Conservation (phyloP, 768 basidiomycete genomes). For the Ramaria sp. region DNA sequence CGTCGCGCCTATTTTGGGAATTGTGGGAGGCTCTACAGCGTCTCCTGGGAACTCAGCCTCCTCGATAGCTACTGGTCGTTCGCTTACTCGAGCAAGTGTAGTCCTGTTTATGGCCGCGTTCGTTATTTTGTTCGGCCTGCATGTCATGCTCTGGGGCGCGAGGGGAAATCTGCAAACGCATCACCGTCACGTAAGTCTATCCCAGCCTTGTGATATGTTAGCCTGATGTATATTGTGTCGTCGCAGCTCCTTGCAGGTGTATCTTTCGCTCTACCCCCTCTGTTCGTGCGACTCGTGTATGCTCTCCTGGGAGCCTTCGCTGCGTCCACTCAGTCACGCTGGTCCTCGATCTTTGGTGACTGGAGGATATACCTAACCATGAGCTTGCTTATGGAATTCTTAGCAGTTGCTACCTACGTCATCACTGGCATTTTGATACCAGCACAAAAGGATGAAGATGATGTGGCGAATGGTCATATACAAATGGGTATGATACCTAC, state of each 20-base stretch:
- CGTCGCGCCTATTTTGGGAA: constrained; percentile 21
- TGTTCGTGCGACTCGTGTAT: constrained; percentile 51
- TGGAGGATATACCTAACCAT: constrained; percentile 51
- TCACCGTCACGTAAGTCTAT: constrained; percentile 1
- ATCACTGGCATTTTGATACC: constrained; percentile 19
- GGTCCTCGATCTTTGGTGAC: constrained; percentile 25
- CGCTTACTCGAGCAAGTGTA: constrained; percentile 24
- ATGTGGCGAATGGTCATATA: constrained; percentile 2
- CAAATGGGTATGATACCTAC: too few relatives aligned
- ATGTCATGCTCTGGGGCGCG: constrained; percentile 1
- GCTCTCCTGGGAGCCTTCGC: constrained; percentile 51
- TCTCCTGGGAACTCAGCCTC: constrained; percentile 10
- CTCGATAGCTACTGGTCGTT: constrained; percentile 14
- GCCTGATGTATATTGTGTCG: constrained; percentile 3
- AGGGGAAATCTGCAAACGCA: neutral
- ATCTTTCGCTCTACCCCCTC: constrained; percentile 45
- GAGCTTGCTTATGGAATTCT: constrained; percentile 50
- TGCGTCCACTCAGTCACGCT: constrained; percentile 31
- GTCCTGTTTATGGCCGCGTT: constrained; percentile 27
- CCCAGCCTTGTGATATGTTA: neutral
- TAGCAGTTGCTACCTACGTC: constrained; percentile 35
- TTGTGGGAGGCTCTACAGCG: constrained; percentile 21
- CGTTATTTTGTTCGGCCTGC: constrained; percentile 22
- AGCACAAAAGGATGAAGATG: constrained; percentile 18
- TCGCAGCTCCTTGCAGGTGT: constrained; percentile 46